Evolutionary conservation across 495 filamentous ascomycete species (phyloP), one percentile per base, ranked within the genome.

Genomic region (Neurospora sp.): DNA sequence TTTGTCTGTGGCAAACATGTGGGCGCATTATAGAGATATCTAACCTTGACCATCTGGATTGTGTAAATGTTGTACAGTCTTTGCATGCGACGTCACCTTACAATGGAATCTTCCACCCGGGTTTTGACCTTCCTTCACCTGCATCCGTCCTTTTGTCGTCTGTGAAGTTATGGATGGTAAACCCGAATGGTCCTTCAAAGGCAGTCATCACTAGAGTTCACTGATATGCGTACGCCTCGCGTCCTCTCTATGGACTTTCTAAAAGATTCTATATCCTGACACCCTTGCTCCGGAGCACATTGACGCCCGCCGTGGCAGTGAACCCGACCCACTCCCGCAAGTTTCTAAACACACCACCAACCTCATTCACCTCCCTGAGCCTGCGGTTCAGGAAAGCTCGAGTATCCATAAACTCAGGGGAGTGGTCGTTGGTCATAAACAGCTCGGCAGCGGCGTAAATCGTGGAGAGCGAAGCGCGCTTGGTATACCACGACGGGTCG

Each of bases 401-500:
- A 31, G 96, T 98, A 70, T 93, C 92, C 3, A 73, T 76, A 75
- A 90, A 93, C 16, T 87, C 88, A 0, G 84, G 79, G 0, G 88
- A 91, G 71, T 79, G 82, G 79, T 98, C 96, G 61, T 91, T 91
- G 17, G 94, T 98, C 94, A 98, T 97, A 81, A 94, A 94, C 3
- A 97, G 83, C 81, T 99, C 96, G 38, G 91, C 88, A 45, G 90
- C 91, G 35, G 93, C 92, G 78, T 98, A 99, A 75, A 97, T 89
- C 12, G 89, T 85, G 4, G 91, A 88, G 6, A 98, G 84, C 2
- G 88, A 89, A 7, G 90, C 88, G 7, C 96, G 90, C 80, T 96
- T 96, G 71, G 94, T 92, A 79, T 98, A 99, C 96, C 96, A 98
- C 12, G 87, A 87, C 1, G 89, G 86, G 78, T 98, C 94, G 74